Conservation (phyloP, 768 basidiomycete species). For the Clitopilus hobsonii region DNA sequence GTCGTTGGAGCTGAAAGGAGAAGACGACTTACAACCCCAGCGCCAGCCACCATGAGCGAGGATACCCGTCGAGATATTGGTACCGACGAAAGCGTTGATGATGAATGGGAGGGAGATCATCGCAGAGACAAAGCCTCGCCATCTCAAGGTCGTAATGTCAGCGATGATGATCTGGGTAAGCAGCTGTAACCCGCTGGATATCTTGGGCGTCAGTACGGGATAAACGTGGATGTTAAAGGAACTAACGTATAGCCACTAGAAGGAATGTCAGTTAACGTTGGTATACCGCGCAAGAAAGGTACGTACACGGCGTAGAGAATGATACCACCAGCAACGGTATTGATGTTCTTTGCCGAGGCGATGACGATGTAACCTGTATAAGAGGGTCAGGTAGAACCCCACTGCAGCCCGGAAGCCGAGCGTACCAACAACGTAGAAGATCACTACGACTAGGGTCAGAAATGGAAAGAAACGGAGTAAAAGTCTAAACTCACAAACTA, state of each 20-base stretch:
- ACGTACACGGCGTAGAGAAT: constrained; percentile 52
- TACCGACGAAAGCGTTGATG: constrained; percentile 62
- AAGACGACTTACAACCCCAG: constrained; percentile 56
- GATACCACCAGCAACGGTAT: constrained; percentile 48
- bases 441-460: constrained; percentile 22
- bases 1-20: neutral
- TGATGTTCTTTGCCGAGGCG: constrained; percentile 41
- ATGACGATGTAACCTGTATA: constrained; percentile 45
- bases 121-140: constrained; percentile 37
- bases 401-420: constrained; percentile 6
- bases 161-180: constrained; percentile 63
- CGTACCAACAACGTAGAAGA: constrained; percentile 58
- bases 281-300: constrained; percentile 6
- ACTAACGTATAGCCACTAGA: constrained; percentile 57
- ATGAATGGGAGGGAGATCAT: constrained; percentile 49
- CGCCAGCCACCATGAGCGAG: constrained; percentile 47
- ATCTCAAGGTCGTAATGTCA: constrained; percentile 53
- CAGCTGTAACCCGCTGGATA: constrained; percentile 50
- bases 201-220: constrained; percentile 17
- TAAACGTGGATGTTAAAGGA: constrained; percentile 11
- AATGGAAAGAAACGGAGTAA: neutral
- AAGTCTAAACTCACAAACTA: constrained; percentile 42
- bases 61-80: constrained; percentile 50
- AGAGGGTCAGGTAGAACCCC: neutral
- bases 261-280: constrained; percentile 12